phyloP scores from a whole-genome alignment of 2,329 filamentous ascomycete species.

The Leptodontidium sp. region DNA sequence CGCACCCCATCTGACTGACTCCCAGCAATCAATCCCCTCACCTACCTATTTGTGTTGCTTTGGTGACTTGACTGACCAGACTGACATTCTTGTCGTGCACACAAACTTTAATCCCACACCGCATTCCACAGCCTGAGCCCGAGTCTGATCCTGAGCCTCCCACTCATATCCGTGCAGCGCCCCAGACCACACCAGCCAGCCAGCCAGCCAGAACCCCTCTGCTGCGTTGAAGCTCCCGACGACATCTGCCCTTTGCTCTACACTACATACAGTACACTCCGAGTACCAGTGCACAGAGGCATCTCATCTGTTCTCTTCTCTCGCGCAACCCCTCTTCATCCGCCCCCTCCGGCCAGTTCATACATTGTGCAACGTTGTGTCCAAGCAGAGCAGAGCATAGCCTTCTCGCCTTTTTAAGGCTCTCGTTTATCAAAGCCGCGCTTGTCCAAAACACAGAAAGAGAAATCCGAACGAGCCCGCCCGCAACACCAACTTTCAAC shows the following conservation, averaged over 20 bases:
- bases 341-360: not conserved
- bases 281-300: not conserved
- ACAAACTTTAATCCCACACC: conserved; percentile 24
- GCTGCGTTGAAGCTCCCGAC: conserved; percentile 6
- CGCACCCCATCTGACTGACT: conserved; percentile 16
- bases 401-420: conserved; percentile 25
- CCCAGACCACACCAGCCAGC: not conserved
- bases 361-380: conserved; percentile 16
- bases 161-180: too few species aligned
- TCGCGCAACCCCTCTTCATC: not conserved
- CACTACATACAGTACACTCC: not conserved
- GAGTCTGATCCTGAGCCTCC: conserved; percentile 15
- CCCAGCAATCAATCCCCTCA: conserved; percentile 1
- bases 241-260: conserved; percentile 16
- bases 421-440: conserved; percentile 33
- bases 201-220: not conserved
- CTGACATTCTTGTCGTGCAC: conserved; percentile 24
- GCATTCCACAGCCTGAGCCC: conserved; percentile 26
- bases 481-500: conserved; percentile 26
- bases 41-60: conserved; percentile 5
- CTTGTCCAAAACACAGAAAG: conserved; percentile 33
- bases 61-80: conserved; percentile 19
- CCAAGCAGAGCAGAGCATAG: conserved; percentile 4
- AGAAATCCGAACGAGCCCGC: conserved; percentile 34
- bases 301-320: not conserved